These are phyloP conservation scores for Cetraspora pellucida DNA, from an alignment of 192 early-diverging fungal species.

Conservation along the genomic window DNA sequence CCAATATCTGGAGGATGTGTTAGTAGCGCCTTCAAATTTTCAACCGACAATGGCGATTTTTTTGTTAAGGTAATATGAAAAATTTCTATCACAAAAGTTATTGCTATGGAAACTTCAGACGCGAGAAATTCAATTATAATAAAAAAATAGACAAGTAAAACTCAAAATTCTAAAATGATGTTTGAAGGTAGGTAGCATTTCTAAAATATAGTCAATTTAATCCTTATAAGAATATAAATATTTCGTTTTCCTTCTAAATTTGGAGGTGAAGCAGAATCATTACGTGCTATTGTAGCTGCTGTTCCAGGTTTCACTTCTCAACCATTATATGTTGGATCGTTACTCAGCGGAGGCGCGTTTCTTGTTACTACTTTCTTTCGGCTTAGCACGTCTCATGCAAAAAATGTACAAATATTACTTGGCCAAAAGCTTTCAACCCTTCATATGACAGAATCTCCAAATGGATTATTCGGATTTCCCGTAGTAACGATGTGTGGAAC, in stretches of 20 bases:
- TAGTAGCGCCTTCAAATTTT: conserved; percentile 15
- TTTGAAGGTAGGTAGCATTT: conserved; percentile 3
- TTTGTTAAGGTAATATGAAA: conserved; percentile 27
- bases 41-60: conserved; percentile 6
- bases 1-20: conserved; percentile 1
- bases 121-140: neutral
- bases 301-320: conserved; percentile 27
- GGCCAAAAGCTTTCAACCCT: conserved; percentile 25
- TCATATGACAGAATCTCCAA: conserved; percentile 33
- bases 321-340: conserved; percentile 5
- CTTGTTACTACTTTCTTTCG: neutral
- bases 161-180: conserved; percentile 13
- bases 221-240: neutral
- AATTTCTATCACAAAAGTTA: neutral
- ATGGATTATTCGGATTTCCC: conserved; percentile 35
- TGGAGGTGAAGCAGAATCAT: conserved; percentile 20
- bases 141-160: conserved; percentile 7
- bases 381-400: neutral
- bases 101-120: neutral
- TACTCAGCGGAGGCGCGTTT: conserved; percentile 25
- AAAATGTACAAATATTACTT: conserved; percentile 10
- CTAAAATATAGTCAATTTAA: neutral
- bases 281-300: conserved; percentile 3
- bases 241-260: too few species aligned
- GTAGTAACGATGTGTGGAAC: conserved; percentile 34